phyloP scores from a whole-genome alignment of 2,329 filamentous ascomycete species.

The Pseudocercospora macadamiae region DNA sequence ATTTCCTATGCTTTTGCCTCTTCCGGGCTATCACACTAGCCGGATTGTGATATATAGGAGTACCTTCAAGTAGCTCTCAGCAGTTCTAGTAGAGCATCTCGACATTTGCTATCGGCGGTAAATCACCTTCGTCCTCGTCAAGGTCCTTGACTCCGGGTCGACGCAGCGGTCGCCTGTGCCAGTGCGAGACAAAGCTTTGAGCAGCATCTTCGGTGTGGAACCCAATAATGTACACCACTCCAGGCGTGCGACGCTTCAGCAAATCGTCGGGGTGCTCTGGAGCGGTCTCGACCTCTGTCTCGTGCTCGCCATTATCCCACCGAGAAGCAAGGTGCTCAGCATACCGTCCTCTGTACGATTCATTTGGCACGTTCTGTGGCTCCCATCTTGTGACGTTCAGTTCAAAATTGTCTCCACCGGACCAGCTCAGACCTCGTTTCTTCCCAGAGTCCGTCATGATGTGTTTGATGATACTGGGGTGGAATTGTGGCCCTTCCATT shows the following conservation, averaged over 20 bases:
- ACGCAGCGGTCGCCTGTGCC: conserved; percentile 55
- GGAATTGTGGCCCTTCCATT: conserved; percentile 38
- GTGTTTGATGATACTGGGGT: conserved; percentile 24
- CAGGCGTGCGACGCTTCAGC: conserved; percentile 49
- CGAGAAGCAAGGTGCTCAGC: no score
- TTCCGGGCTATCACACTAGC: no score
- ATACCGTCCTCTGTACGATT: conserved; percentile 7
- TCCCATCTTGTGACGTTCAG: conserved; percentile 35
- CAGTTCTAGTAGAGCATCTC: conserved; percentile 54
- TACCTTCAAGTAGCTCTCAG: not conserved
- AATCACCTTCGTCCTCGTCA: conserved; percentile 34
- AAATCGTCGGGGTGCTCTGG: no score
- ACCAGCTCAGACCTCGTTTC: conserved; percentile 34
- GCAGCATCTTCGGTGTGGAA: conserved; percentile 61
- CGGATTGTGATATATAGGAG: no score
- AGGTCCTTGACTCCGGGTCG: conserved; percentile 22
- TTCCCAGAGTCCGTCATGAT: conserved; percentile 33
- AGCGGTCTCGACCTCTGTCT: no score
- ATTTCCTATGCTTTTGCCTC: no score
- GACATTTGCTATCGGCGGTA: conserved; percentile 46
- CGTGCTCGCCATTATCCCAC: no score
- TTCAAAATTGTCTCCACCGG: conserved; percentile 29
- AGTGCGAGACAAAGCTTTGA: conserved; percentile 54
- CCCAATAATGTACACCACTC: conserved; percentile 50
- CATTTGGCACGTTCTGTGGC: conserved; percentile 11